Base-by-base conservation (phyloP, 2,329 filamentous ascomycete species). In the Paraconiothyrium sp. region DNA sequence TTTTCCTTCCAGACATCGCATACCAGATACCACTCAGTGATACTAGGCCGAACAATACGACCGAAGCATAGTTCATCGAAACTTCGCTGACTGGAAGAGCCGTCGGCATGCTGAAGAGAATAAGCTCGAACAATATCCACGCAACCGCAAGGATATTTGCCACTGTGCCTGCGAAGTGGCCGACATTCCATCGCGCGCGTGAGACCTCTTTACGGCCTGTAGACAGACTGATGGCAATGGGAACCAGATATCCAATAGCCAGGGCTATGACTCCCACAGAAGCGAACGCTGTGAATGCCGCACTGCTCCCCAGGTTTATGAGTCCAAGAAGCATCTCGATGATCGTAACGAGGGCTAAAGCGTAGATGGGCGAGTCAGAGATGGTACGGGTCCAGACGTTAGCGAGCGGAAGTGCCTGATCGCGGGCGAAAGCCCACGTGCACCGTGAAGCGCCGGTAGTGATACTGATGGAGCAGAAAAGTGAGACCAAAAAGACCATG, bases 261-360 rank as follows among this genome's bases (percentile, higher is more conserved):
- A 88, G 76, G 0, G 82, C 84, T 57, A 88, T 85, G 20, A 88
- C 85, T 3, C 85, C 85, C 2, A 88, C 85, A 1, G 82, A 84
- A 11, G 82, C 80, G 58, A 85, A 84, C 1, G 82, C 83, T 0
- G 79, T 82, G 67, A 85, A 85, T 2, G 83, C 83, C 47, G 77
- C 80, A 1, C 78, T 76, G 55, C 77, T 81, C 5, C 83, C 83
- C 1, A 85, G 74, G 55, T 84, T 84, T 68, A 85, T 84, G 16
- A 85, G 70, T 0, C 82, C 82, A 0, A 85, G 78, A 2, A 84
- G 75, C 79, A 84, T 81, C 51, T 84, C 79, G 5, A 83, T 76
- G 1, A 82, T 63, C 0, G 82, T 84, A 6, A 82, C 67, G 4
- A 85, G 75, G 13, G 76, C 67, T 8, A 84, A 68, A 1, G 81